Evolutionary conservation across 768 basidiomycete genomes (phyloP), one percentile per base, ranked within the genome.

Genomic region (Termitomyces sp.): DNA sequence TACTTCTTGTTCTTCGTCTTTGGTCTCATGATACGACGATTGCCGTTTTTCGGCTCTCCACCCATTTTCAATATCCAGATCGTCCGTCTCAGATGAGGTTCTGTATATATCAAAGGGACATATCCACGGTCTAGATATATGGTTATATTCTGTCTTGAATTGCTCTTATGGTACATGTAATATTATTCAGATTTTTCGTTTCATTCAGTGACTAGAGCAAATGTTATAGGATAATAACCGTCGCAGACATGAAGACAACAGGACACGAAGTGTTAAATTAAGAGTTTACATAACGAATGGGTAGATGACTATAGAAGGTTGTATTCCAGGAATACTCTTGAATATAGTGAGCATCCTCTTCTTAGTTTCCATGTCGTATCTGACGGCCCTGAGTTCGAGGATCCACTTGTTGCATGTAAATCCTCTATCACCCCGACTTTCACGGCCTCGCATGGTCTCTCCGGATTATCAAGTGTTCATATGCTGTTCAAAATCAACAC

Each of bases 1-100:
- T 64, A 64, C 58, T 58, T 65, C 42, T 22, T 67, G n/a, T 67
- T 48, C 44, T 67, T 67, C 52, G 13, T 65, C 43, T 52, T 65
- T 27, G 66, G 66, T 16, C 60, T 67, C 34, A 58, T 64, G 50
- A 53, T 65, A 34, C 64, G 66, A 10, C 55, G 66, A 27, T 58
- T 67, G 6, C 66, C 66, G 1, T 67, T 67, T 44, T 36, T 67
- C 2, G 66, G 64, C 22, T 65, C 66, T 9, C 66, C 63, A 18
- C 66, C 66, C 6, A 61, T 67, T n/a, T 41, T 67, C 36, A 67
- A 67, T 55, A 57, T 67, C 31, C 66, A 67, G 48, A 51, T 67
- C 37, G 51, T 67, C 26, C 60, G 61, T 16, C 31, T 63, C 18
- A 39, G 58, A 57, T 63, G 52, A 63, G 44, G 4, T 18, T 5